Conservation (phyloP, 2,329 filamentous ascomycete species). For the Dactylonectria estremocensis region DNA sequence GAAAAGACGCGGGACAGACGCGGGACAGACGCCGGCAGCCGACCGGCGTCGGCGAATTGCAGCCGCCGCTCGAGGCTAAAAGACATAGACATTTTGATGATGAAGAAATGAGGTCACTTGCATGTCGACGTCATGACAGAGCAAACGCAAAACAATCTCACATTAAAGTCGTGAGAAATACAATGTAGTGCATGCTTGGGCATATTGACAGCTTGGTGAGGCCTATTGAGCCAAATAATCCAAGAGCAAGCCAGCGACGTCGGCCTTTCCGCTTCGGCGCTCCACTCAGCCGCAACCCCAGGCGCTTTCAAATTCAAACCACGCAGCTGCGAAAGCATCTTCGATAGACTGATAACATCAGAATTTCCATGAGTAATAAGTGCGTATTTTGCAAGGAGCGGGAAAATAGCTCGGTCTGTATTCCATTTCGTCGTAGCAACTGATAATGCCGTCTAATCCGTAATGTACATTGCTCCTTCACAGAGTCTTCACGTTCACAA, state of each 20-base stretch:
- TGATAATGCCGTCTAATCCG: constrained; percentile 13
- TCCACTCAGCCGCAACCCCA: constrained; percentile 43
- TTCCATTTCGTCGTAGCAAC: constrained; percentile 21
- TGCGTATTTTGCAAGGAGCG: not conserved
- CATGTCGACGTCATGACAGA: constrained; percentile 2
- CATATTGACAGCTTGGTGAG: not conserved
- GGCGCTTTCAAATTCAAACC: constrained; percentile 37
- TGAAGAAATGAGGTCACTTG: constrained; percentile 2
- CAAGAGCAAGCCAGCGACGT: constrained; percentile 32
- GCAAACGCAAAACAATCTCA: not conserved
- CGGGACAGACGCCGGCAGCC: constrained; percentile 6
- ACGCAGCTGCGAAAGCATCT: constrained; percentile 6
- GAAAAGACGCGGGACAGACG: constrained; percentile 7
- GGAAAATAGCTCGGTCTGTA: constrained; percentile 7
- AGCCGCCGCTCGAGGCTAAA: constrained; percentile 7
- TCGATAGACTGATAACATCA: not conserved
- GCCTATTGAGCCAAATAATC: not conserved
- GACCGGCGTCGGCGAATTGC: constrained; percentile 11
- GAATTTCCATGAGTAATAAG: not conserved
- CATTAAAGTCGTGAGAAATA: not conserved
- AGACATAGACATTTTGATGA: not conserved
- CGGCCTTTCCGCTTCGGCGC: constrained; percentile 36
- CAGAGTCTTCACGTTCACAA: constrained; percentile 22
- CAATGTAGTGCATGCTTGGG: too few species aligned
- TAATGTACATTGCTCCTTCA: constrained; percentile 45